These are phyloP conservation scores for Fusarium sp. DNA, from an alignment of 2,329 filamentous ascomycete species.

Conservation along the genomic window DNA sequence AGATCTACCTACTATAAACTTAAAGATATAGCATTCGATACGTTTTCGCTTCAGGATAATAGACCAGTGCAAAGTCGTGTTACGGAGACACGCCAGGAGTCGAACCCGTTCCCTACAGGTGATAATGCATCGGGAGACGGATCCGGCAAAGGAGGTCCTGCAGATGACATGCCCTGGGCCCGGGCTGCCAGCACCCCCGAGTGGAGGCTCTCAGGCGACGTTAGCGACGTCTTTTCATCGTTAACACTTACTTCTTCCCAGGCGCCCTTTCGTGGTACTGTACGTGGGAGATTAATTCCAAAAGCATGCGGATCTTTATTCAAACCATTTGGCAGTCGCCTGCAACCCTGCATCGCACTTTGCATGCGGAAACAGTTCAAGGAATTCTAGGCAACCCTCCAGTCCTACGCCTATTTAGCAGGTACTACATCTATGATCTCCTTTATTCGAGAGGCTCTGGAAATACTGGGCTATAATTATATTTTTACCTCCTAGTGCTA, in stretches of 20 bases:
- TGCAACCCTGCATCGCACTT: fast-evolving
- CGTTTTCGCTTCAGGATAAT: too few relatives aligned
- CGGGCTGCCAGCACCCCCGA: too few relatives aligned
- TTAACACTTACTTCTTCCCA: neutral
- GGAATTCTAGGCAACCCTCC: fast-evolving
- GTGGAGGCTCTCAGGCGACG: fast-evolving
- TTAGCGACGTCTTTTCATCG: neutral
- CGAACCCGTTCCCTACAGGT: too few relatives aligned
- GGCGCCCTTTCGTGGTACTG: neutral
- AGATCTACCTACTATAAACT: too few relatives aligned
- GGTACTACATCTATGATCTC: fast-evolving
- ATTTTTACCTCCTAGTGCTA: neutral
- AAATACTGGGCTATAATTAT: neutral
- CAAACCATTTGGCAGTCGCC: fast-evolving
- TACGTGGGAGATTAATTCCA: fast-evolving
- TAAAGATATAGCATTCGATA: too few relatives aligned
- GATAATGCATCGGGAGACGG: fast-evolving
- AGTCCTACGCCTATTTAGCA: neutral
- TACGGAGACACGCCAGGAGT: too few relatives aligned
- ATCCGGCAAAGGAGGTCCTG: too few relatives aligned
- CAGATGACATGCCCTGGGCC: too few relatives aligned
- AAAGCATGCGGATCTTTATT: neutral
- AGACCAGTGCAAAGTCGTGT: too few relatives aligned
- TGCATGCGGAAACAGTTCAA: fast-evolving
- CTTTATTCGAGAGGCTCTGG: neutral